A percentile compares a stretch with the other conserved stretches of the same genome.
Conservation (phyloP, 2,329 filamentous ascomycete species). For the Fulvia fulva region DNA sequence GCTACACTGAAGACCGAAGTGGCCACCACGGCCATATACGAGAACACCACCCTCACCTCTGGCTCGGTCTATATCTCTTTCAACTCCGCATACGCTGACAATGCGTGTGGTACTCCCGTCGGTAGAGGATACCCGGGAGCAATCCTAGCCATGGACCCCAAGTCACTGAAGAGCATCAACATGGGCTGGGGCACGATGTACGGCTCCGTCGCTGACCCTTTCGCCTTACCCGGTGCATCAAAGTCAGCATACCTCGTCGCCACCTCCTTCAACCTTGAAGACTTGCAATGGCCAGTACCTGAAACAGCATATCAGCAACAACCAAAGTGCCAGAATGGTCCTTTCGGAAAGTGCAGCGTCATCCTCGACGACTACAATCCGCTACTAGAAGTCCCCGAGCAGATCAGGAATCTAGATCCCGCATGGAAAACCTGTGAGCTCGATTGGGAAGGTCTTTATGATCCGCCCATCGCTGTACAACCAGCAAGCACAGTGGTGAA, state of each 20-base stretch:
- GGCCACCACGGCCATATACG: conserved; percentile 17
- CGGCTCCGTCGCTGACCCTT: conserved; percentile 5
- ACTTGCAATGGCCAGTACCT: conserved; percentile 7
- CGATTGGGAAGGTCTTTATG: conserved; percentile 13
- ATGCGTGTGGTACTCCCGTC: conserved; percentile 16
- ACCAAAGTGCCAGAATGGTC: neutral
- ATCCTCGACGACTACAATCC: conserved; percentile 3
- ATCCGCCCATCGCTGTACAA: conserved; percentile 11
- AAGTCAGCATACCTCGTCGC: neutral
- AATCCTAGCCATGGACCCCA: conserved; percentile 12
- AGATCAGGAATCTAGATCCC: conserved; percentile 11
- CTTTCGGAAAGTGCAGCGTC: neutral
- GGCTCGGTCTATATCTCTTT: conserved; percentile 22
- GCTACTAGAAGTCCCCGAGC: conserved; percentile 4
- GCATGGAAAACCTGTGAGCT: conserved; percentile 14
- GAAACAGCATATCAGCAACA: conserved; percentile 1
- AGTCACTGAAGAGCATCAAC: conserved; percentile 12
- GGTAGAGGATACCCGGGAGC: conserved; percentile 18
- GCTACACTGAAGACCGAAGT: conserved; percentile 3
- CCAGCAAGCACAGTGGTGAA: too few species aligned
- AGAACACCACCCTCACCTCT: conserved; percentile 20
- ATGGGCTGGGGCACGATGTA: conserved; percentile 1
- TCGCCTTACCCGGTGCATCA: neutral
- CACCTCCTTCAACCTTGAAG: conserved; percentile 2
- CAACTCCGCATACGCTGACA: conserved; percentile 18